These are phyloP conservation scores for Nosema muscidifuracis DNA, from an alignment of 371 early-diverging fungal species.

Conservation along the genomic window DNA sequence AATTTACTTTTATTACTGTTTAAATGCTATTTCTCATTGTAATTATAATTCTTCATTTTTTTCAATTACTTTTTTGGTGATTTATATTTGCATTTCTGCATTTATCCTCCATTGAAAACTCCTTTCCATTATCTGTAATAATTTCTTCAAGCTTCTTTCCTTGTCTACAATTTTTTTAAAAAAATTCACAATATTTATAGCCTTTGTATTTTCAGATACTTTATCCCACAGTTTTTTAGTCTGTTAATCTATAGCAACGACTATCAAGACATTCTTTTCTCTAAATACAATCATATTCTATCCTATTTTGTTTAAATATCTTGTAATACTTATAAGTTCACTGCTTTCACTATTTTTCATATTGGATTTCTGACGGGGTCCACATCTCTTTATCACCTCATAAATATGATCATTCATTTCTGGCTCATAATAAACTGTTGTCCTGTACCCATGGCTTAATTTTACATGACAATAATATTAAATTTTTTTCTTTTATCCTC, in stretches of 20 bases:
- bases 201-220: not conserved
- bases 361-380: conserved; percentile 15
- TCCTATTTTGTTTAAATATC: no score
- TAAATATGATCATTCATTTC: conserved; percentile 1
- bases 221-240: not conserved
- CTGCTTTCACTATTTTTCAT: not conserved
- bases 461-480: conserved; percentile 2
- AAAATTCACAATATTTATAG: not conserved
- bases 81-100: no score
- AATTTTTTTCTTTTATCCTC: not conserved
- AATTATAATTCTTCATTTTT: no score
- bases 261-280: not conserved
- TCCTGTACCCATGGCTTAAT: not conserved
- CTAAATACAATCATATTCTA: not conserved
- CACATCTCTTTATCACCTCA: conserved; percentile 18
- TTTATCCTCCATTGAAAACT: no score
- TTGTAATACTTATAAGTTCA: not conserved
- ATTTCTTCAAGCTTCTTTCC: conserved; percentile 1
- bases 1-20: no score
- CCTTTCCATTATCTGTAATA: conserved; percentile 41
- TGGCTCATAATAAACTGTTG: conserved; percentile 23
- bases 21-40: no score
- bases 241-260: no score
- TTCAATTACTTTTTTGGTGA: no score
- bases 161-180: not conserved